Evolutionary conservation across 2,329 filamentous ascomycete genomes (phyloP).

Genomic region (Fusarium cyanostomum): DNA sequence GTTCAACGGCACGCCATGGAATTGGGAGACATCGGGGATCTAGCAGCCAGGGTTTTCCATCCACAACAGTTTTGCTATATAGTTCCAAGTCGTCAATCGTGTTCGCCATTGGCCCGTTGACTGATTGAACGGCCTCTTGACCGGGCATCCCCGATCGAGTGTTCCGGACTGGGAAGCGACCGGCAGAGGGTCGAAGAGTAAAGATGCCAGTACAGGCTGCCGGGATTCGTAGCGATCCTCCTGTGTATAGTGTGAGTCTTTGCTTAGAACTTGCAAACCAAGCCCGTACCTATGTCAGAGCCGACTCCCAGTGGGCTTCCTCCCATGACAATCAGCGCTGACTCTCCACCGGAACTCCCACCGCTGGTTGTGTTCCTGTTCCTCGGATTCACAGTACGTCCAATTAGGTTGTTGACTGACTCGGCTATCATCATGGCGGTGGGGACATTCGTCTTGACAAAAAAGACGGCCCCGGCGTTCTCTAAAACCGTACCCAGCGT

Average conservation of each 20-base stretch:
- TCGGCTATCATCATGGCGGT: constrained; percentile 77
- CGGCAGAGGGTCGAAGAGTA: constrained; percentile 64
- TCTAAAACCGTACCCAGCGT: constrained; percentile 54
- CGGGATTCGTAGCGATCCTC: constrained; percentile 62
- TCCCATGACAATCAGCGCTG: constrained; percentile 66
- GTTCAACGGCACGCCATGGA: constrained; percentile 58
- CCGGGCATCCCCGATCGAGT: constrained; percentile 68
- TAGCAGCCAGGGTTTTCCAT: constrained; percentile 62
- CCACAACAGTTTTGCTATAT: constrained; percentile 63
- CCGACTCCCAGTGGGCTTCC: constrained; percentile 71
- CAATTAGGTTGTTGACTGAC: constrained; percentile 71
- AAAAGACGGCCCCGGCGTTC: constrained; percentile 62
- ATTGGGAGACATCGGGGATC: constrained; percentile 69
- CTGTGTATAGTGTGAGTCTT: constrained; percentile 30
- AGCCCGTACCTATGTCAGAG: constrained; percentile 63
- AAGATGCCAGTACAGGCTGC: constrained; percentile 68
- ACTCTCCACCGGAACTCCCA: constrained; percentile 74
- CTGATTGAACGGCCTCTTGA: constrained; percentile 70
- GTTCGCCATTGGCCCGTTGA: constrained; percentile 70
- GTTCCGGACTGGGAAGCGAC: constrained; percentile 66
- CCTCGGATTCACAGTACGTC: constrained; percentile 68
- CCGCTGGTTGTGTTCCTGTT: constrained; percentile 69
- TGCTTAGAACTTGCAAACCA: rapidly evolving
- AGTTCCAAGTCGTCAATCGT: constrained; percentile 64
- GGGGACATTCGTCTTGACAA: constrained; percentile 66